Evolutionary conservation across 768 basidiomycete species (phyloP).

Genomic region (Mycena maculata): DNA sequence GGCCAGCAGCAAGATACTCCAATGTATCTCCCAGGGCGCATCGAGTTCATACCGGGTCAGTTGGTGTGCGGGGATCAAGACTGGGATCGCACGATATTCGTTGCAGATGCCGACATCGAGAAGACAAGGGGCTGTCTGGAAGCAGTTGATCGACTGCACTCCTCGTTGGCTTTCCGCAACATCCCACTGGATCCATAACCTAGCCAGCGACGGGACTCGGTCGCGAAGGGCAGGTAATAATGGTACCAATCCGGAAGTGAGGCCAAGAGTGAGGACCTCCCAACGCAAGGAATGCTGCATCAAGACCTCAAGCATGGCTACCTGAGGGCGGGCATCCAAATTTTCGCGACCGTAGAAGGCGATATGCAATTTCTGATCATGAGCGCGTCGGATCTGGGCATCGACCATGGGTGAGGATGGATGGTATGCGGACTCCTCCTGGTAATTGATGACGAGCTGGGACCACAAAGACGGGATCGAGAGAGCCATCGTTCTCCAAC

Average conservation of each 20-base stretch:
- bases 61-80: background rate
- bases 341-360: background rate
- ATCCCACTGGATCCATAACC: conserved; percentile 5
- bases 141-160: background rate
- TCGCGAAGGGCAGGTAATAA: background rate
- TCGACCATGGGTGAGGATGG: background rate
- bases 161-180: background rate
- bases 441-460: background rate
- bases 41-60: conserved; percentile 11
- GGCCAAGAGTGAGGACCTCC: conserved; percentile 9
- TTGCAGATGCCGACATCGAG: background rate
- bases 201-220: background rate
- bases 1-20: background rate
- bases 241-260: background rate
- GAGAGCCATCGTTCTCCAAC: background rate
- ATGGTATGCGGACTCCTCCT: too few species aligned
- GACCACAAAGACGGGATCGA: background rate
- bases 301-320: background rate
- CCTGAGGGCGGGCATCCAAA: background rate
- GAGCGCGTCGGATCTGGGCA: conserved; percentile 1
- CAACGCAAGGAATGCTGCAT: background rate
- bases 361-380: background rate
- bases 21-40: conserved; percentile 1
- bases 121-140: background rate
- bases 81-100: background rate